phyloP scores from a whole-genome alignment of 2,329 filamentous ascomycete species.

The Shiraia sp. region DNA sequence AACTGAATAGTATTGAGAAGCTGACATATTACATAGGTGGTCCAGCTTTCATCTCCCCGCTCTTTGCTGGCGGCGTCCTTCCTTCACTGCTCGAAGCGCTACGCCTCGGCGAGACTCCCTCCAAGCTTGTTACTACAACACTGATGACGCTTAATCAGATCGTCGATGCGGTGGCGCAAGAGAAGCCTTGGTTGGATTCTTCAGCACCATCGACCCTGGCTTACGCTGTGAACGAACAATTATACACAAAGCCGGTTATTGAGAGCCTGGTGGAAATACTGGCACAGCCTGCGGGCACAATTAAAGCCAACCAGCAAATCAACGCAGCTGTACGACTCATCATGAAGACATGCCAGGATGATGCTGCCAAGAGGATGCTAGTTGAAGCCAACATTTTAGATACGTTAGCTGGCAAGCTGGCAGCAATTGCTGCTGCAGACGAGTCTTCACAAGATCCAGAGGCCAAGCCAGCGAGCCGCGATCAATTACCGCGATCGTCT shows the following conservation, averaged over 20 bases:
- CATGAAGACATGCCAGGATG: constrained; percentile 67
- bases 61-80: constrained; percentile 71
- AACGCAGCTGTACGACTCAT: constrained; percentile 62
- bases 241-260: constrained; percentile 68
- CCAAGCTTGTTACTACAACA: constrained; percentile 71
- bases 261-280: constrained; percentile 69
- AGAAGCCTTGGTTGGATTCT: constrained; percentile 56
- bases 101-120: constrained; percentile 66
- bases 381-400: constrained; percentile 76
- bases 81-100: constrained; percentile 70
- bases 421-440: constrained; percentile 35
- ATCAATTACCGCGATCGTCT: constrained; percentile 53
- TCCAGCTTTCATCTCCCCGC: constrained; percentile 73
- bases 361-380: constrained; percentile 71
- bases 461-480: constrained; percentile 14
- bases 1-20: constrained; percentile 3
- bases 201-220: constrained; percentile 62
- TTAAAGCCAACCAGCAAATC: constrained; percentile 65
- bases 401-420: constrained; percentile 73
- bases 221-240: constrained; percentile 32
- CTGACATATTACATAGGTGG: constrained; percentile 63
- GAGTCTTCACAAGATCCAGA: constrained; percentile 24
- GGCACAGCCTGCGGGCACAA: constrained; percentile 57
- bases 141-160: constrained; percentile 75
- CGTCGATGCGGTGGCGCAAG: constrained; percentile 64